These are phyloP conservation scores for Rhizophagus sp. DNA, from an alignment of 192 early-diverging fungal species.

Conservation along the genomic window DNA sequence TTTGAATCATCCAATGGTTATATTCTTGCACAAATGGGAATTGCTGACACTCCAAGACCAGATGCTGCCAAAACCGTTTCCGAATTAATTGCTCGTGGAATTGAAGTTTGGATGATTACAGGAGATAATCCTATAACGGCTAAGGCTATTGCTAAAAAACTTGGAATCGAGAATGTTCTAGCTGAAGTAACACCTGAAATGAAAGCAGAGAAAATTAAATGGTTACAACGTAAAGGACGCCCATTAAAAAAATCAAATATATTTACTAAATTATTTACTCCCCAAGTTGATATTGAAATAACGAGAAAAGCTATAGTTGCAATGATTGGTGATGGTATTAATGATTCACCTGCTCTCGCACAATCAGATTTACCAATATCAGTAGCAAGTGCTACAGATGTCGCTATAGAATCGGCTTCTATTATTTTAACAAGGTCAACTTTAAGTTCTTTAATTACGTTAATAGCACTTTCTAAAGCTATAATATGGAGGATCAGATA, in stretches of 20 bases:
- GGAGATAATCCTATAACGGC: conserved; percentile 73
- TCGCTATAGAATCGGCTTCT: conserved; percentile 88
- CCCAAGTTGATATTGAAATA: background rate
- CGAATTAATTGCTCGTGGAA: conserved; percentile 47
- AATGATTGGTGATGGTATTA: conserved; percentile 96
- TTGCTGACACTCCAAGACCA: conserved; percentile 65
- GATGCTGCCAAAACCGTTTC: conserved; percentile 57
- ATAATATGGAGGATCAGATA: conserved; percentile 77
- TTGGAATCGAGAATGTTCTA: conserved; percentile 69
- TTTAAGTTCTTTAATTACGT: conserved; percentile 73
- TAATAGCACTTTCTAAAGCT: conserved; percentile 74
- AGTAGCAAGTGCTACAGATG: conserved; percentile 84
- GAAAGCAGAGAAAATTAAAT: conserved; percentile 65
- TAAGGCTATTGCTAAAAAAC: conserved; percentile 54
- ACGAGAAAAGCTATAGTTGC: conserved; percentile 61
- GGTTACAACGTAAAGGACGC: conserved; percentile 48
- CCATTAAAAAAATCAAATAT: background rate
- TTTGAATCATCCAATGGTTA: conserved; percentile 34
- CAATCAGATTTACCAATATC: conserved; percentile 91
- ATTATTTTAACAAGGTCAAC: conserved; percentile 81
- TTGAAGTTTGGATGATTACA: conserved; percentile 79
- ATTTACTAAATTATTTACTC: conserved; percentile 24
- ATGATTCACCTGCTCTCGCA: conserved; percentile 89
- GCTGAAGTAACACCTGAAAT: conserved; percentile 72
- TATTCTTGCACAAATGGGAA: conserved; percentile 60